Evolutionary conservation across 257 asterid species (phyloP), one percentile per base, ranked within the genome.

Genomic region (Ophiorrhiza pumila): DNA sequence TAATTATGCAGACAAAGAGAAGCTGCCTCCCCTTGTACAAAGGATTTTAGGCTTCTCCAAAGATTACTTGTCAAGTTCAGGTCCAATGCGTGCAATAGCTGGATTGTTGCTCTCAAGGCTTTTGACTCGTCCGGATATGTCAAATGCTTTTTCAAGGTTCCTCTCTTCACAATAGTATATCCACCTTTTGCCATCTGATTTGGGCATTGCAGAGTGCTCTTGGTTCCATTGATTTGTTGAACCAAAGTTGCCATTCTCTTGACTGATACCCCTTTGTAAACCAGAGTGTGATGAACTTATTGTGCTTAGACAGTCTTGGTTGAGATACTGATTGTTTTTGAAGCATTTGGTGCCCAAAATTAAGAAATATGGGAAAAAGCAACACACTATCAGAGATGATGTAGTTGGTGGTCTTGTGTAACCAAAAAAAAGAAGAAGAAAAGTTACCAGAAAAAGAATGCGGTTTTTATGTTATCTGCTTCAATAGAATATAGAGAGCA

Each of bases 61-160:
- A 81, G 95, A 90, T 72, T 91, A 85, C 87, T 78, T 94, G 79
- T 88, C 99, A 73, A 90, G 56, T 79, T 87, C 99, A 37, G 99
- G 99, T 74, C 99, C 98, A 50, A 94, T 88, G 99, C 92, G 98
- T 50, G 83, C 88, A 68, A 90, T 91, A 62, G 83, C 97, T 73
- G 98, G 97, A 57, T 74, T 94, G 84, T 85, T 94, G 78, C 92
- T 94, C 78, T 88, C 99, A 61, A 90, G 72, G 87, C 97, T 94
- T 79, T 85, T 94, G 74, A 88, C 97, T 69, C 97, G 99, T 68
- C 97, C 95, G 4, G 98, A 94, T 84, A 91, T 91, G 99, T 76
- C 83, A 34, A 87, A 79, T 79, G 98, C 96, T 70, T 94, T 91
- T 78, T 75, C 78, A 81, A 86, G 98, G 98, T 91, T 49, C 1